Evolutionary conservation across 2,329 filamentous ascomycete species (phyloP).

Genomic region (Bertia moriformis): DNA sequence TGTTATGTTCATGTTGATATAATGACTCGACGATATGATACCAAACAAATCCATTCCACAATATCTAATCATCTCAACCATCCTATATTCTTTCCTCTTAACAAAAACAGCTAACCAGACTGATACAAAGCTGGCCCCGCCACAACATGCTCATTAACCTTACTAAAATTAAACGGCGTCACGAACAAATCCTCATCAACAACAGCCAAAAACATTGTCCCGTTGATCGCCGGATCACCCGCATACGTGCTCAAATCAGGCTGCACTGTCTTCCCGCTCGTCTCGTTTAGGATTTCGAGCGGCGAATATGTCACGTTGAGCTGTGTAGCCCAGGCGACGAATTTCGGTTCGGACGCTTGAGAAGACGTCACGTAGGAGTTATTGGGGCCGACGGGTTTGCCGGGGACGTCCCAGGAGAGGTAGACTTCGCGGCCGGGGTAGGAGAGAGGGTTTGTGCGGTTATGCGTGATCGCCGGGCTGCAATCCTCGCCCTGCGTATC

Average conservation of each 20-base stretch:
- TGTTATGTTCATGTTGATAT: no score
- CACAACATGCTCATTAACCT: slow-evolving; percentile 63
- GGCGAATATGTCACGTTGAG: slow-evolving; percentile 60
- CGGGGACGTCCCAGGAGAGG: slow-evolving; percentile 59
- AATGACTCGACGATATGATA: no score
- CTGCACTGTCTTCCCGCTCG: slow-evolving; percentile 55
- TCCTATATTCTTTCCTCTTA: no score
- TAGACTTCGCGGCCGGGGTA: slow-evolving; percentile 61
- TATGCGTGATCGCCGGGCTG: slow-evolving; percentile 48
- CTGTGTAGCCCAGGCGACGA: slow-evolving; percentile 64
- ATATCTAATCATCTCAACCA: no score
- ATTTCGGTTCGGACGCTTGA: slow-evolving; percentile 43
- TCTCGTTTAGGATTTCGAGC: slow-evolving; percentile 30
- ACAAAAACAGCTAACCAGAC: slow-evolving; percentile 65
- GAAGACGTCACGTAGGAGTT: slow-evolving; percentile 63
- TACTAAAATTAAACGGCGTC: slow-evolving; percentile 62
- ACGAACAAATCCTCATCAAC: slow-evolving; percentile 55
- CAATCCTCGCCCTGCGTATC: slow-evolving; percentile 40
- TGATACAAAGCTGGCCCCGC: slow-evolving; percentile 62
- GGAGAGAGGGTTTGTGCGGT: slow-evolving; percentile 56
- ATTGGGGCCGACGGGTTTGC: slow-evolving; percentile 59
- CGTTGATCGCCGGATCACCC: slow-evolving; percentile 58
- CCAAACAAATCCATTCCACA: no score
- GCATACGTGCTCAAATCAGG: slow-evolving; percentile 54
- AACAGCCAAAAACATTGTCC: slow-evolving; percentile 65